Base-by-base conservation (phyloP, 805 yeast genomes). In the Nakazawaea ernobii region DNA sequence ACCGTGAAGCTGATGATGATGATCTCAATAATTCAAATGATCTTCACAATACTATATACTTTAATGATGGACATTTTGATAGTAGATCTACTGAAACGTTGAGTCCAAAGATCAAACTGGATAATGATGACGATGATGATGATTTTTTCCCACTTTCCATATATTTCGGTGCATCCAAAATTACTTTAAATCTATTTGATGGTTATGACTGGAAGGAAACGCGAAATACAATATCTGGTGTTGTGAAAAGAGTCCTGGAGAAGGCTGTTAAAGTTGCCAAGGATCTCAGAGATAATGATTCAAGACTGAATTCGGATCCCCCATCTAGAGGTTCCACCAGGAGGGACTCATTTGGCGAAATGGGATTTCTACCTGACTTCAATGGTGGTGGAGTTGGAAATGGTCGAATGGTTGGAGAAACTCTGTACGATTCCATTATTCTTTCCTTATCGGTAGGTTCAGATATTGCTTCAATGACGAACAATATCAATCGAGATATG, bases 131-230 rank as follows among this genome's bases (percentile, higher is more conserved):
- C n/a, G 35, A 20, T 3, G 17, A 7, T 7, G 32, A 40, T 6
- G 46, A 46, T 6, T 48, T 58, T 1, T 55, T 57, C 17, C 73
- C 73, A 9, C 32, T 68, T 48, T 45, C 54, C 1, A 36, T 70
- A 1, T 52, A 55, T 20, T 39, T 74, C 1, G 67, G 68, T 39
- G 57, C 74, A 5, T 59, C 72, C 2, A 72, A 71, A 42, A 62
- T 70, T 0, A 59, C 56, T 1, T 56, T 85, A 2, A 76, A 71
- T 43, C 64, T 92, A 15, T 82, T 77, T 60, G 99, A 94, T 66
- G 99, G 99, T 0, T 94, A 83, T 59, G 98, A 94, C 56, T 90
- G 97, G 95, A 76, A 75, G 47, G 77, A 79, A 38, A 89, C 98
- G 0, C 73, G 95, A 49, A 71, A 70, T 24, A 71, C 82, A 0